Percentiles rank a stretch among this genome's conserved stretches.
Evolutionary conservation across 257 asterid species (phyloP).

Genomic region (Echites panduratus): DNA sequence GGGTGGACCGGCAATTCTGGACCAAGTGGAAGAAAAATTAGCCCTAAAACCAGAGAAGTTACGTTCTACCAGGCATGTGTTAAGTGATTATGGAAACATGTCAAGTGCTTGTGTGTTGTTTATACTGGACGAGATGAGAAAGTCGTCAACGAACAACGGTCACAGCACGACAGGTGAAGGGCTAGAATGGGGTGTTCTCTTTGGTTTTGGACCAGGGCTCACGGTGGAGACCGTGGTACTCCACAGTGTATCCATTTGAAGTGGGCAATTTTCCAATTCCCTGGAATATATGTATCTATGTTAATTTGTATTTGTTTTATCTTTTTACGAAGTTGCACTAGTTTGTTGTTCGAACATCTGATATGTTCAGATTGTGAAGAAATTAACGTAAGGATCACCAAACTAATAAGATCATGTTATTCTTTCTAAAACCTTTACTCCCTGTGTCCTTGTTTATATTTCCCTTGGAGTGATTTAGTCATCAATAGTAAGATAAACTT

Average conservation of each 20-base stretch:
- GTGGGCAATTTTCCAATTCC: neutral
- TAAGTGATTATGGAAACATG: slow-evolving; percentile 33
- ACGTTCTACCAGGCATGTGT: slow-evolving; percentile 44
- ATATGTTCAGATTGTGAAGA: too few relatives aligned
- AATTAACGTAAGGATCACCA: too few relatives aligned
- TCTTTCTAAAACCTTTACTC: too few relatives aligned
- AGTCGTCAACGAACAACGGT: slow-evolving; percentile 38
- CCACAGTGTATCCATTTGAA: slow-evolving; percentile 40
- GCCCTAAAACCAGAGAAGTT: slow-evolving; percentile 34
- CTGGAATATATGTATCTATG: too few relatives aligned
- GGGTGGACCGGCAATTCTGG: slow-evolving; percentile 66
- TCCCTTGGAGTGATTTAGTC: too few relatives aligned
- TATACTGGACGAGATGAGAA: too few relatives aligned
- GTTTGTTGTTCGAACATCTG: too few relatives aligned
- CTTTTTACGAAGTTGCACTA: too few relatives aligned
- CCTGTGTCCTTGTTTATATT: too few relatives aligned
- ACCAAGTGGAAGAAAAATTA: slow-evolving; percentile 41
- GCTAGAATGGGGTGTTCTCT: slow-evolving; percentile 59
- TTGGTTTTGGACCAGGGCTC: slow-evolving; percentile 71
- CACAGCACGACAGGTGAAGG: slow-evolving; percentile 56
- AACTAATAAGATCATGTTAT: too few relatives aligned
- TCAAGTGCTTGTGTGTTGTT: neutral
- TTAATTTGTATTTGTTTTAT: too few relatives aligned
- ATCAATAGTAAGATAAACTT: too few relatives aligned
- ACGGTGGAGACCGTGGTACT: slow-evolving; percentile 63